Conservation (phyloP, 805 yeast genomes). For the Candida anglica region DNA sequence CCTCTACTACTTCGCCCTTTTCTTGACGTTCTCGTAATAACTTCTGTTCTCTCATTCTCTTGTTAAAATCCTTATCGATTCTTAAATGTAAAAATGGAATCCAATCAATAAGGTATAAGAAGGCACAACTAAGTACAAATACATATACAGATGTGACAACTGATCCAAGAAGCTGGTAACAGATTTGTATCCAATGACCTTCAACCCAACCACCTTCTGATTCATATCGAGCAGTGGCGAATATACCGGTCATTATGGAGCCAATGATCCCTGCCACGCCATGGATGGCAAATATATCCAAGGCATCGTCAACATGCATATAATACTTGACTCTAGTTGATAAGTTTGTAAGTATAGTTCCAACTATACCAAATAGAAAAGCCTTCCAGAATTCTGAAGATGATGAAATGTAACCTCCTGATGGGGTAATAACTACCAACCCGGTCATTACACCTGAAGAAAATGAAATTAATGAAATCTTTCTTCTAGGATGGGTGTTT, state of each 20-base stretch:
- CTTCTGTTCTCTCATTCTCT: slow-evolving; percentile 17
- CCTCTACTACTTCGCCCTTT: not conserved
- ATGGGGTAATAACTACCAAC: slow-evolving; percentile 40
- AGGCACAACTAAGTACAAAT: slow-evolving; percentile 25
- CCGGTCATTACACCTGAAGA: slow-evolving; percentile 40
- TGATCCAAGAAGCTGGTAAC: slow-evolving; percentile 35
- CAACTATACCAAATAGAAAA: slow-evolving; percentile 35
- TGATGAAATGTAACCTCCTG: slow-evolving; percentile 37
- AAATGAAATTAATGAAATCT: slow-evolving; percentile 35
- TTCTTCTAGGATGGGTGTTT: slow-evolving; percentile 13
- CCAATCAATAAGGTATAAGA: slow-evolving; percentile 32
- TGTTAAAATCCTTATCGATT: slow-evolving; percentile 36
- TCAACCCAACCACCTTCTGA: slow-evolving; percentile 40
- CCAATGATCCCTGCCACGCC: slow-evolving; percentile 40
- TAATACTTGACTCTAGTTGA: slow-evolving; percentile 38
- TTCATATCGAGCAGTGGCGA: slow-evolving; percentile 28
- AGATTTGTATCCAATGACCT: slow-evolving; percentile 37
- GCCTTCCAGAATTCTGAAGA: slow-evolving; percentile 36
- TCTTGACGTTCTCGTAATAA: slow-evolving; percentile 1
- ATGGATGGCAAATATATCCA: slow-evolving; percentile 41
- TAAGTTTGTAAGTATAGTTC: slow-evolving; percentile 32
- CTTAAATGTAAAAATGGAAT: slow-evolving; percentile 40
- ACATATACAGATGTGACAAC: slow-evolving; percentile 32
- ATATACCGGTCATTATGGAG: slow-evolving; percentile 36
- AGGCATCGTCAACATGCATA: slow-evolving; percentile 37